A percentile compares a stretch with the other conserved stretches of the same genome.
Evolutionary conservation across 164 flowering plant genomes (phyloP).

Genomic region (Santalum album): DNA sequence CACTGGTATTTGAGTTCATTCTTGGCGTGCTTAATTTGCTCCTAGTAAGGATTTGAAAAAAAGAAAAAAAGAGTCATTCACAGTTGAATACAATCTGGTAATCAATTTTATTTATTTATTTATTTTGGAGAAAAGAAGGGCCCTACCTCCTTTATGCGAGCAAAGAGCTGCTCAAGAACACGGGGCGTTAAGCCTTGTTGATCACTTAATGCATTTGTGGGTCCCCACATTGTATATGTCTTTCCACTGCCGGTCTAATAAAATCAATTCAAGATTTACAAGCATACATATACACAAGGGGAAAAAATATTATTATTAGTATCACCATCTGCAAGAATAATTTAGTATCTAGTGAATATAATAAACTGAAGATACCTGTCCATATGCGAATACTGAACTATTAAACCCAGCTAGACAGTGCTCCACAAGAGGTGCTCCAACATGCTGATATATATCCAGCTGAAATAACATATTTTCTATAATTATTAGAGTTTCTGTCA

Average conservation of each 20-base stretch:
- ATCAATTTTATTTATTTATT: too few species aligned
- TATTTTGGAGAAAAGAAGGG: constrained; percentile 2
- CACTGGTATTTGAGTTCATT: constrained; percentile 79
- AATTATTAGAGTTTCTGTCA: too few species aligned
- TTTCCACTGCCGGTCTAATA: constrained; percentile 94
- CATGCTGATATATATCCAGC: constrained; percentile 75
- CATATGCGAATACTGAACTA: constrained; percentile 97
- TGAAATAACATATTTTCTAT: too few species aligned
- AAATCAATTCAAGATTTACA: constrained; percentile 4
- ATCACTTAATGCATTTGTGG: constrained; percentile 45
- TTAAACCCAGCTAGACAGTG: constrained; percentile 93
- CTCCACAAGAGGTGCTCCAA: constrained; percentile 87
- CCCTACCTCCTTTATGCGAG: constrained; percentile 73
- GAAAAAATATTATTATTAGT: background rate
- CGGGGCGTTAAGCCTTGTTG: constrained; percentile 92
- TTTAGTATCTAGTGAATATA: background rate
- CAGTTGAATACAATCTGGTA: too few species aligned
- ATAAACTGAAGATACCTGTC: constrained; percentile 53
- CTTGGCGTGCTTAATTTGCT: constrained; percentile 80
- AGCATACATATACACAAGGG: too few species aligned
- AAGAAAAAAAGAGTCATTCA: too few species aligned
- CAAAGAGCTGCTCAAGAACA: constrained; percentile 69
- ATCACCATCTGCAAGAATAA: background rate
- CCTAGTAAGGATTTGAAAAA: constrained; percentile 40
- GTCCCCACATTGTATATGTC: constrained; percentile 97